Conservation (phyloP, 768 basidiomycete genomes). For the Panaeolus cyanescens region DNA sequence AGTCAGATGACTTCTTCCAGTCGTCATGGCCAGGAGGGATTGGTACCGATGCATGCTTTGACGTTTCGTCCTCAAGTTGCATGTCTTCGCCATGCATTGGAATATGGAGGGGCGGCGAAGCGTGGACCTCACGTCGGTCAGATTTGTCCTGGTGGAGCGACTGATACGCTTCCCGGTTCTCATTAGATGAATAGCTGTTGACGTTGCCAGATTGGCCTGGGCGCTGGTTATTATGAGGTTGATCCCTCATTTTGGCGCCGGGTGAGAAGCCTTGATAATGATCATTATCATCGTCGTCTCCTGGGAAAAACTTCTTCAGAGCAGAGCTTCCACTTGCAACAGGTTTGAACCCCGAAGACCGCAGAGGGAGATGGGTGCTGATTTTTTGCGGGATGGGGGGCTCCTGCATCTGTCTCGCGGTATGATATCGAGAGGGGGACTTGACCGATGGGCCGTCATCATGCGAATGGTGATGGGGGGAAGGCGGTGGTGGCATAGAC, state of each 20-base stretch:
- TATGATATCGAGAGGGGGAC: not conserved
- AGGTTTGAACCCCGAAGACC: constrained; percentile 64
- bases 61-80: not conserved
- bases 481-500: constrained; percentile 20
- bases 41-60: not conserved
- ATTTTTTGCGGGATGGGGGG: constrained; percentile 5
- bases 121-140: not conserved
- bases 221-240: not conserved
- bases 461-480: constrained; percentile 9
- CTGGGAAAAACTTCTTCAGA: constrained; percentile 81
- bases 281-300: constrained; percentile 73
- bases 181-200: not conserved
- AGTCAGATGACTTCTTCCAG: not conserved
- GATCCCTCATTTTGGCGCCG: not conserved
- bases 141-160: not conserved
- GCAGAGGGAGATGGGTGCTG: constrained; percentile 19
- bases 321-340: constrained; percentile 58
- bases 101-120: not conserved
- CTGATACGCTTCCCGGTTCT: not conserved
- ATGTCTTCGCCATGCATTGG: too few relatives aligned
- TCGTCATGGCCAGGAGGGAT: not conserved
- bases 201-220: not conserved
- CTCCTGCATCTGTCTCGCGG: not conserved
- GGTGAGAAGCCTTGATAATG: constrained; percentile 22
- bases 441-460: not conserved